Evolutionary conservation across 805 yeast species (phyloP).

Genomic region (Metschnikowia vanudenii): DNA sequence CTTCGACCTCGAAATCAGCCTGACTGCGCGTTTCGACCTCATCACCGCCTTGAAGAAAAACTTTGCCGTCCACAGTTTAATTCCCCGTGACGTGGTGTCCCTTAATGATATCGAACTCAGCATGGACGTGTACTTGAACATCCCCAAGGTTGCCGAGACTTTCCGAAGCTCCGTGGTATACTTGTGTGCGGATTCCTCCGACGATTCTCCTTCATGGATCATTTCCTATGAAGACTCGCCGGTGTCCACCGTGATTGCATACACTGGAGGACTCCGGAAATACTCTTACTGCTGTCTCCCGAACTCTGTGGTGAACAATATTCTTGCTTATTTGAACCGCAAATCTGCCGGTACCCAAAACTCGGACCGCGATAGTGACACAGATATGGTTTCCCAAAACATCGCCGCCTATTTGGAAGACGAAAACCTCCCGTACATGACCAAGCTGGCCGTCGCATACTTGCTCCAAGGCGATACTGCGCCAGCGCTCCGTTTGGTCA

Average conservation of each 20-base stretch:
- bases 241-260: slow-evolving; percentile 32
- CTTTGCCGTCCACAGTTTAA: slow-evolving; percentile 31
- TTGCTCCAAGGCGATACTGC: slow-evolving; percentile 26
- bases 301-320: slow-evolving; percentile 21
- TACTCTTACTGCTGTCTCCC: slow-evolving; percentile 39
- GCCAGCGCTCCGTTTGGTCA: slow-evolving; percentile 32
- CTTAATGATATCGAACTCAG: slow-evolving; percentile 35
- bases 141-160: slow-evolving; percentile 22
- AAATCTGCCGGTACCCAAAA: background rate
- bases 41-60: slow-evolving; percentile 35
- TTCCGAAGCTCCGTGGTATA: slow-evolving; percentile 24
- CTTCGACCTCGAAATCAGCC: slow-evolving; percentile 15
- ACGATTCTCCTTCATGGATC: slow-evolving; percentile 31
- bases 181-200: slow-evolving; percentile 21
- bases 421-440: slow-evolving; percentile 19
- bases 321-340: slow-evolving; percentile 10
- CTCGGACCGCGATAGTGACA: background rate
- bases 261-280: slow-evolving; percentile 42
- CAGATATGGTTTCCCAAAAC: slow-evolving; percentile 13
- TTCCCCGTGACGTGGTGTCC: slow-evolving; percentile 35
- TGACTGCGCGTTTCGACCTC: slow-evolving; percentile 32
- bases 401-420: slow-evolving; percentile 25
- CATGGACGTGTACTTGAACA: slow-evolving; percentile 33
- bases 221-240: slow-evolving; percentile 27
- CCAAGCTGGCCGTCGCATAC: slow-evolving; percentile 31